Evolutionary conservation across 352 stramenopile species (phyloP), one percentile per base, ranked within the genome.

Genomic region (Globisporangium paddicum): DNA sequence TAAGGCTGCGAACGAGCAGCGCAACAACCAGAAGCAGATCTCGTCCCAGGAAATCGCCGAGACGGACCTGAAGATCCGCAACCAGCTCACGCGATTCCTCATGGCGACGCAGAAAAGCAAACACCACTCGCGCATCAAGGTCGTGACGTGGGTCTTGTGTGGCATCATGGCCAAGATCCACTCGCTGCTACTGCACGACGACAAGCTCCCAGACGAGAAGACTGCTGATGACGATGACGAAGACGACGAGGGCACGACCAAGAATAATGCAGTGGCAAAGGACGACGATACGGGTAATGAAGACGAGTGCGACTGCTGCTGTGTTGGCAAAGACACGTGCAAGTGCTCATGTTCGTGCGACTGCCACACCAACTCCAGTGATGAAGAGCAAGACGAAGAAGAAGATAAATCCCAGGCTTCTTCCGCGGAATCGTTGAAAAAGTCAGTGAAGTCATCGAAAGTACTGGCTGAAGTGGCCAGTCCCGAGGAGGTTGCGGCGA

Each of bases 91-190:
- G 41, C 73, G 69, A n/a, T 93, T 91, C 61, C 60, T 93, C 19
- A 37, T 82, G 37, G 73, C 68, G 25, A 84, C 84, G 3, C 79
- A 90, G 35, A 90, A 87, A 55, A 90, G 81, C 62, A 84, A 74
- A 42, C 76, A 95, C 50, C 77, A 92, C 41, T 92, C 86, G 28
- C 77, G 86, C 9, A 75, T 93, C 23, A 93, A 91, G 45, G 83
- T 93, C 1, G 77, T 95, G 23, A 91, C 86, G 52, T 95, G 83
- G 83, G 86, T 95, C 11, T 67, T 95, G 26, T 95, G 83, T 26
- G 85, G 83, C 13, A 77, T 95, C 26, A 86, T 95, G 55, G 86
- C 86, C 4, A 95, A 95, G 64, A 90, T 88, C 34, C 85, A 92
- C 50, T 75, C 78, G 10, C 53, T 95, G 37, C 58, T 95, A 37